Evolutionary conservation across 2,329 filamentous ascomycete genomes (phyloP), one percentile per base, ranked within the genome.

Genomic region (Penicillium psychrosexuale): DNA sequence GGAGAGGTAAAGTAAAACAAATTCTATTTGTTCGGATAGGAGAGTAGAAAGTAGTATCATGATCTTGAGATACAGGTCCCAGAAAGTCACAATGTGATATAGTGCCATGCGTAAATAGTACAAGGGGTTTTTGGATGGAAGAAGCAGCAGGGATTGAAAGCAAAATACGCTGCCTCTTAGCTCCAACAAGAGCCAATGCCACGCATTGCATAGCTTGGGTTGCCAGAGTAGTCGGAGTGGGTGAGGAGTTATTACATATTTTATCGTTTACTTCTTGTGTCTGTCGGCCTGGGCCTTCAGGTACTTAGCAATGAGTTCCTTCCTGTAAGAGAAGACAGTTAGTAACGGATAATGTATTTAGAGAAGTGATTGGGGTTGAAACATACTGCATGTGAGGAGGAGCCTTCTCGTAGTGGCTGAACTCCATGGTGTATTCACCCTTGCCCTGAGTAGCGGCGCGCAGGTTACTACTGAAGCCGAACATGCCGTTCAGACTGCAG

Each of bases 361-460:
- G 40, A 52, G 17, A n/a, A 37, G 13, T 33, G 19, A 28, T 42
- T 27, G 11, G 8, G 22, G 3, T 30, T n/a, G 42, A 24, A 60
- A 84, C 86, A 72, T 87, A 89, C 88, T 99, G 94, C 73, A 97
- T 73, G 71, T 97, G 92, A 66, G 85, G 84, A 46, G 92, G 89
- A 56, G 94, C 91, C 48, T 91, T 82, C 49, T 89, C 86, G 69
- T 99, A 99, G 78, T 97, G 94, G 75, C 89, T 94, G 70, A 99
- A 99, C 77, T 99, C 94, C 94, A 99, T 97, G 68, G 84, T 89
- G 72, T 97, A 99, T 79, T 99, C 94, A 68, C 94, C 94, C 82
- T 99, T 99, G 59, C 94, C 94, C 78, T 99, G 94, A 2, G 92
- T 97, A 22, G 92, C 90, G 13, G 94, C 94, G 66, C 94, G 84